Base-by-base conservation (phyloP, 495 filamentous ascomycete species). In the Terfezia boudieri region DNA sequence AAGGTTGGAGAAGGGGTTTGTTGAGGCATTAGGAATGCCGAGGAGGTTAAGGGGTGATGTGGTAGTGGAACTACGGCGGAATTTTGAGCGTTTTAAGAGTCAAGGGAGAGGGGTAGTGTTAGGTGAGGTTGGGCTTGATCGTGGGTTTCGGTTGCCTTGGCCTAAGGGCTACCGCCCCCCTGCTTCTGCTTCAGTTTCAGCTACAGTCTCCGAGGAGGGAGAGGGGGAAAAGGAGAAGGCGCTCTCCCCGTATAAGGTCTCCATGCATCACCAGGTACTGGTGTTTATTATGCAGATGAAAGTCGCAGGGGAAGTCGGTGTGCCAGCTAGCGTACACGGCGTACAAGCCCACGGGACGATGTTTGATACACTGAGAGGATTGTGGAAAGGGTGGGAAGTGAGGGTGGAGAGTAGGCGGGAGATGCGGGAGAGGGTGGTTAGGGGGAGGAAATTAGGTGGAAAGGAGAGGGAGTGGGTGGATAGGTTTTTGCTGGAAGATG, bases 41-140 rank as follows among this genome's bases (percentile, higher is more conserved):
- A 74, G 69, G 17, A 75, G 80, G 0, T 73, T 98, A 8, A 46
- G 17, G 41, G 81, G 77, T 0, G 60, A 69, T 14, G 76, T 84
- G 52, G 67, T 98, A 36, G 57, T 63, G 8, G 75, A 84, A 60
- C 85, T 83, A 2, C 75, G 73, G 14, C 12, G 2, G 17, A 14
- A 46, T 46, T 14, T 46, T 26, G 59, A 55, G 12, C 74, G 82
- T 35, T 74, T 98, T 4, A 58, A 74, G 23, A 67, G 65, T 11
- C 78, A 79, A 57, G 82, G 84, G 0, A 57, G 73, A 12, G 81
- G 86, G 3, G 71, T 96, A 1, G 72, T 98, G 41, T 20, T 46
- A 20, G 90, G 90, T 9, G 90, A 98, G 66, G 71, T 96, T 50
- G 90, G 90, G 0, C 63, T 98, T 2, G 90, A 98, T 66, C 82